Evolutionary conservation across 805 yeast genomes (phyloP).

Genomic region (Torulaspora gathmanii): DNA sequence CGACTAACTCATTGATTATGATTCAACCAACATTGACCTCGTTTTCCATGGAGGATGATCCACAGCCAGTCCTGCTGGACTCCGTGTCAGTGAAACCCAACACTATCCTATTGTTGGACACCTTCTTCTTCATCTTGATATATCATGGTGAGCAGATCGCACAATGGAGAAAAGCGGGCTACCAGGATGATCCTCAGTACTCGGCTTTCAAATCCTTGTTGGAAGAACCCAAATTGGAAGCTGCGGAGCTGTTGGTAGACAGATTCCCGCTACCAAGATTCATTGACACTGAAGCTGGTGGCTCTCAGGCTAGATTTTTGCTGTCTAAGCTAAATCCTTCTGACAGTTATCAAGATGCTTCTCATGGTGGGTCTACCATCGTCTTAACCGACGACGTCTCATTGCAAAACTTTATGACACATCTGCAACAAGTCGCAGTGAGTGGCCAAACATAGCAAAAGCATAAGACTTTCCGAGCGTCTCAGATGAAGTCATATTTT

Average conservation of each 20-base stretch:
- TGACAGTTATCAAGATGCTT: constrained; percentile 60
- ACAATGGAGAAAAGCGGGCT: constrained; percentile 93
- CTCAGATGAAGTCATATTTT: constrained; percentile 1
- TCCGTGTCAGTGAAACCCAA: constrained; percentile 89
- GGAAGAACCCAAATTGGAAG: constrained; percentile 87
- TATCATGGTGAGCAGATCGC: constrained; percentile 95
- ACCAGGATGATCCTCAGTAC: constrained; percentile 86
- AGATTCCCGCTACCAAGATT: constrained; percentile 97
- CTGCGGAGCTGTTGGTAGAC: constrained; percentile 84
- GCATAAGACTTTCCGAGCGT: not conserved
- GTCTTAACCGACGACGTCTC: constrained; percentile 96
- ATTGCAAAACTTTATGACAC: constrained; percentile 90
- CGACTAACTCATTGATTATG: constrained; percentile 89
- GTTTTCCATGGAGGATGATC: constrained; percentile 77
- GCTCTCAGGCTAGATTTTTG: constrained; percentile 95
- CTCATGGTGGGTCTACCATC: constrained; percentile 57
- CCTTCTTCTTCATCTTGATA: constrained; percentile 92
- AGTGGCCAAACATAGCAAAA: constrained; percentile 35
- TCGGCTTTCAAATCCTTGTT: constrained; percentile 81
- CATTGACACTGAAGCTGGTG: constrained; percentile 96
- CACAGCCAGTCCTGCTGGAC: constrained; percentile 87
- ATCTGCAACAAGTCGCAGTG: constrained; percentile 87
- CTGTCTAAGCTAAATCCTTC: constrained; percentile 94
- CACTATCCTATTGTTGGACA: constrained; percentile 80
- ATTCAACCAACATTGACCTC: constrained; percentile 95